Base-by-base conservation (phyloP, 768 basidiomycete genomes). In the button mushroom (Agaricus bisporus) region DNA sequence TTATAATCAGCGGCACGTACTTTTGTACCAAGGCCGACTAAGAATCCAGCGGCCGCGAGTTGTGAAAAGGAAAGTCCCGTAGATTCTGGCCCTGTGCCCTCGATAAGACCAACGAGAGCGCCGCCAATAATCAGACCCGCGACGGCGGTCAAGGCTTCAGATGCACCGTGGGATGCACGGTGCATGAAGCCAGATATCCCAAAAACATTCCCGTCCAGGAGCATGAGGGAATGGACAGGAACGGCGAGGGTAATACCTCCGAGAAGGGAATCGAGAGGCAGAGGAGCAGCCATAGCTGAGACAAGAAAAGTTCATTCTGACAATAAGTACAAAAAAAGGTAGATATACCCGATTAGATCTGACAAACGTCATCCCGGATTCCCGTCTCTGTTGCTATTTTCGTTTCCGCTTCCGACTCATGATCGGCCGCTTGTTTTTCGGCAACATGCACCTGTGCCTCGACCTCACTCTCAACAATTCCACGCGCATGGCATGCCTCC, bases 181-280 rank as follows among this genome's bases (percentile, higher is more conserved):
- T 83, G 79, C 2, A 85, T 59, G 57, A 83, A 83, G 15, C 82
- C 81, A 22, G 82, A 83, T 49, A 85, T 76, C 1, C 83, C 83
- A 56, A 82, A 79, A 44, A 77, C 73, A 52, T 68, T 71, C 20
- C 82, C 80, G 52, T 81, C 83, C 38, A 82, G 69, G 12, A 80
- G 61, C 28, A 81, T 64, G 4, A 84, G 67, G 14, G 76, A 64
- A 58, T 83, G 78, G 2, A 76, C 74, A 1, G 83, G 71, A 32
- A 83, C 47, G 20, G 81, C 66, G 18, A 85, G 68, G 42, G 75
- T 72, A 25, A 80, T 48, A 6, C 83, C 83, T 15, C 82, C 82
- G 18, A 83, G 61, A 51, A 83, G 72, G 17, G 82, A 80, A 46
- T 74, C 72, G 25, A 81, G 59, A 15, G 80, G 78, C 11, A 72